phyloP scores from a whole-genome alignment of 306 rosid species.

The Pterocarpus macrocarpus region DNA sequence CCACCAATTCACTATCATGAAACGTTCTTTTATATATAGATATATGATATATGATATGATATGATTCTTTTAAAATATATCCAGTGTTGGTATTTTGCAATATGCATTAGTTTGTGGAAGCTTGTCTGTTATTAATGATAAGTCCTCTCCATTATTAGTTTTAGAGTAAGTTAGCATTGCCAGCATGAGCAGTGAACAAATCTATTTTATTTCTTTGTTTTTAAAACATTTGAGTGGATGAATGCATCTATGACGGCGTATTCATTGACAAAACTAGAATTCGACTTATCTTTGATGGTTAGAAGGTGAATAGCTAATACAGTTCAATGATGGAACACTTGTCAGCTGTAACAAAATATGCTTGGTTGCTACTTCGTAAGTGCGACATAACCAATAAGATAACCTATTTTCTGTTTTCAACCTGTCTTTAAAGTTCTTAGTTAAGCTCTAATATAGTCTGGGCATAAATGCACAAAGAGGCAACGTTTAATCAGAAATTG shows the following conservation, averaged over 20 bases:
- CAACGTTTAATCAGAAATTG: too few relatives aligned
- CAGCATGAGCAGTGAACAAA: too few relatives aligned
- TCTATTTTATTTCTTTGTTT: too few relatives aligned
- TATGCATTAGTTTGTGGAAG: neutral
- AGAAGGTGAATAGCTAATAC: neutral
- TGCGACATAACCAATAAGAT: neutral
- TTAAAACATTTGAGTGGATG: too few relatives aligned
- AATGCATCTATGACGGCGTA: neutral
- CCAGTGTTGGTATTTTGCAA: neutral
- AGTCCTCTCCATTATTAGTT: neutral
- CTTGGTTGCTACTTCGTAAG: neutral
- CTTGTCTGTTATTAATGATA: neutral
- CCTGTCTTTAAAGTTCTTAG: neutral
- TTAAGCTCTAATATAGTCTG: too few relatives aligned
- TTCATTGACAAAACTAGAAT: neutral
- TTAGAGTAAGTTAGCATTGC: neutral
- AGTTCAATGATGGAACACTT: conserved; percentile 4
- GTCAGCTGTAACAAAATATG: neutral
- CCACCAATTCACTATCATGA: too few relatives aligned
- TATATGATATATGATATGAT: too few relatives aligned
- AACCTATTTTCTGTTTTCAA: neutral
- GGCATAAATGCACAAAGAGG: too few relatives aligned
- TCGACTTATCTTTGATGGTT: neutral
- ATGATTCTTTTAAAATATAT: neutral
- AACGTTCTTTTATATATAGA: too few relatives aligned